Base-by-base conservation (phyloP, 2,329 filamentous ascomycete genomes). In the Aureobasidium lini region DNA sequence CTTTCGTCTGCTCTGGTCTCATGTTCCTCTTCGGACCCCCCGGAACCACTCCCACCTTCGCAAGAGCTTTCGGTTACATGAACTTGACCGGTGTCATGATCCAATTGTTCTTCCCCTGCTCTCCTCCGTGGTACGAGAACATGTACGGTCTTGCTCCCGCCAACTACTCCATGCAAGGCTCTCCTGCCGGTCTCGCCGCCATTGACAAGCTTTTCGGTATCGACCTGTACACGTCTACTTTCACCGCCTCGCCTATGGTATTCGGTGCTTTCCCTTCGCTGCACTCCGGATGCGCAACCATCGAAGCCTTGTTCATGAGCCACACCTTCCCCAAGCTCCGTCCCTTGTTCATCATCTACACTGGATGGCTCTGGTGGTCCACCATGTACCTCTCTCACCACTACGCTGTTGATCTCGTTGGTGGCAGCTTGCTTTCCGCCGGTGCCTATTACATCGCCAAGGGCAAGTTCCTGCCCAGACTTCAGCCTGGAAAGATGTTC, bases 301-400 rank as follows among this genome's bases (percentile, higher is more conserved):
- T 96, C 58, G 90, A 95, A 73, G 91, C 90, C 23, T 81, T 96
- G 15, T 96, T 96, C 79, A 89, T 97, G 86, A 89, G 87, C 73
- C 87, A 95, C 74, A 86, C 89, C 71, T 96, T 97, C 79, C 93
- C 93, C 4, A 85, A 84, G 62, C 82, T 95, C 65, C 85, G 88
- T 65, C 84, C 87, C 11, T 75, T 94, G 57, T 95, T 95, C 75
- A 82, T 92, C 64, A 80, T 83, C 64, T 97, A 96, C 74, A 88
- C 88, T 46, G 82, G 88, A 70, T 96, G 93, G 93, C 86, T 96
- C 68, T 96, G 91, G 89, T 97, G 93, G 91, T 89, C 92, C 11
- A 97, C 93, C 66, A 96, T 97, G 90, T 96, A 97, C 71, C 83
- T 97, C 56, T 95, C 90, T 69, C 93, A 97, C 75, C 93, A 97